Conservation (phyloP, 495 filamentous ascomycete species). For the Penicillium cataractarum region DNA sequence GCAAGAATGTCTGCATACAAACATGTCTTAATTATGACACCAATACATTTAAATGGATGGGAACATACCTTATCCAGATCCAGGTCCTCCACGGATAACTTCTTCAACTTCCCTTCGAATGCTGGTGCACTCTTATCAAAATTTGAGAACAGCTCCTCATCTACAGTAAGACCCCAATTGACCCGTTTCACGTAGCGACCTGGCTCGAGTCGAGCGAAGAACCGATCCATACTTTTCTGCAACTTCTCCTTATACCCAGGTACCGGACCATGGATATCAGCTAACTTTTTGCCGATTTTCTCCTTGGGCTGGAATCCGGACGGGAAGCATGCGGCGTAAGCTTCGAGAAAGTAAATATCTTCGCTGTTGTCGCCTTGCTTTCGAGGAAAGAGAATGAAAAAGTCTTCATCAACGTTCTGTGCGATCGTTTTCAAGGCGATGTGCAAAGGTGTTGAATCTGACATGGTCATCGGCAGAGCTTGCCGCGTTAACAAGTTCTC, state of each 20-base stretch:
- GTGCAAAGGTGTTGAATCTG: not conserved
- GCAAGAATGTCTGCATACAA: slow-evolving; percentile 53
- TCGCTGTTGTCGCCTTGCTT: not conserved
- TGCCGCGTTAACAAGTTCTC: not conserved
- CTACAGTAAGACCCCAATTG: slow-evolving; percentile 65
- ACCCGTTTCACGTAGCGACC: slow-evolving; percentile 43
- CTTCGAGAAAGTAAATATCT: slow-evolving; percentile 60
- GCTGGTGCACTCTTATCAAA: slow-evolving; percentile 42
- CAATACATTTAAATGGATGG: not conserved
- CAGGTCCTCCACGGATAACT: slow-evolving; percentile 30
- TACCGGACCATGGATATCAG: slow-evolving; percentile 70
- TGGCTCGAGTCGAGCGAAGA: slow-evolving; percentile 58
- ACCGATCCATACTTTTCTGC: slow-evolving; percentile 75
- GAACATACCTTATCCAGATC: slow-evolving; percentile 52
- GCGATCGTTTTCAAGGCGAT: slow-evolving; percentile 11
- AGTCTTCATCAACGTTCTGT: slow-evolving; percentile 55
- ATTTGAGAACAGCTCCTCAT: slow-evolving; percentile 23
- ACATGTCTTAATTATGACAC: not conserved
- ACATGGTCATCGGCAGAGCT: not conserved
- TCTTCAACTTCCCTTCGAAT: slow-evolving; percentile 8
- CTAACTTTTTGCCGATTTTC: slow-evolving; percentile 66
- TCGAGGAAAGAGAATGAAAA: slow-evolving; percentile 69
- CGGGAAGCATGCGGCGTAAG: slow-evolving; percentile 73
- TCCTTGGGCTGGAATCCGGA: slow-evolving; percentile 66
- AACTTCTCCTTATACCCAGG: slow-evolving; percentile 72